phyloP scores from a whole-genome alignment of 805 yeast species.

The Lachancea waltii region DNA sequence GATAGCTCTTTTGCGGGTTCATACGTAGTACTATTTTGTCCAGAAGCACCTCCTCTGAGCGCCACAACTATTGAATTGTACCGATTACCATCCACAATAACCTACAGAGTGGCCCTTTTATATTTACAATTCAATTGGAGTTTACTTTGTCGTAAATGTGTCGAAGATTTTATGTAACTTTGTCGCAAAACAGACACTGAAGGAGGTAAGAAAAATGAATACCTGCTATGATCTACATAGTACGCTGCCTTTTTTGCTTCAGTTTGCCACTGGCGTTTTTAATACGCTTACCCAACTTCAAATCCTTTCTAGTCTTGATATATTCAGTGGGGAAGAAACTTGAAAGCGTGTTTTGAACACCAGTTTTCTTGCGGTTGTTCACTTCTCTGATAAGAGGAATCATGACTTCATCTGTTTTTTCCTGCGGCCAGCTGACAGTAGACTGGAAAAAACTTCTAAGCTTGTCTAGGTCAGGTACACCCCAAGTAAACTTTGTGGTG shows the following conservation, averaged over 20 bases:
- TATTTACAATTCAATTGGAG: no score
- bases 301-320: slow-evolving; percentile 40
- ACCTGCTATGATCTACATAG: slow-evolving; percentile 7
- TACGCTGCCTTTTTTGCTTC: slow-evolving; percentile 28
- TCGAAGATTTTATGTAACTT: not conserved
- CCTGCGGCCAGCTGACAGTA: slow-evolving; percentile 75
- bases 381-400: slow-evolving; percentile 79
- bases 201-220: not conserved
- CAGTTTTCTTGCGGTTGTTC: slow-evolving; percentile 52
- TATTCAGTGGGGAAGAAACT: slow-evolving; percentile 64
- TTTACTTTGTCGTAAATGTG: not conserved
- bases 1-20: slow-evolving; percentile 7
- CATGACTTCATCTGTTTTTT: slow-evolving; percentile 70
- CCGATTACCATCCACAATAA: no score
- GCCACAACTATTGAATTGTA: no score
- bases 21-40: not conserved
- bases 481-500: slow-evolving; percentile 78
- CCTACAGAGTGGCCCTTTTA: no score
- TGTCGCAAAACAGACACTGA: not conserved
- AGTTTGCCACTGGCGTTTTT: slow-evolving; percentile 50
- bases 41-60: not conserved
- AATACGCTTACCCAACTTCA: slow-evolving; percentile 54
- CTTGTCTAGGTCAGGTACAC: slow-evolving; percentile 76
- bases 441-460: slow-evolving; percentile 61
- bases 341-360: slow-evolving; percentile 52